Base-by-base conservation (phyloP, 2,329 filamentous ascomycete genomes). In the Trichophaea hybrida region DNA sequence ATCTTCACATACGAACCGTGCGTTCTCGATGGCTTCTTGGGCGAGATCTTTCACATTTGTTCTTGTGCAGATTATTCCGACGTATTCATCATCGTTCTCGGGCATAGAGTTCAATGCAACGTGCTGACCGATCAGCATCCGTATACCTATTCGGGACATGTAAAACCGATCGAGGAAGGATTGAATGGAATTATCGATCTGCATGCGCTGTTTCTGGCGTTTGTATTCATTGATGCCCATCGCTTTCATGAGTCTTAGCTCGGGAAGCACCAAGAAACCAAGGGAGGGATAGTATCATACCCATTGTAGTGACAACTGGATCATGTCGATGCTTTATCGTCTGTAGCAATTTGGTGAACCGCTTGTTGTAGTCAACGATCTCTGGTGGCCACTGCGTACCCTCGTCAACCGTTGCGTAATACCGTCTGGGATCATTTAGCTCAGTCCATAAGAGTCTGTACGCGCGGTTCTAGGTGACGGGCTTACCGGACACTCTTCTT, bases 201-300 rank as follows among this genome's bases (percentile, higher is more conserved):
- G 93, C 85, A 97, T 93, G 57, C 93, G 83, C 78, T 98, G 93
- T 63, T 89, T 82, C 71, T 86, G 91, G 59, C 91, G 87, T 76
- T 98, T 98, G 78, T 94, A 98, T 75, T 98, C 93, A 61, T 97
- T 80, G 67, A 98, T 96, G 61, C 93, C 93, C 74, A 98, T 91
- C 5, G 93, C 93, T 69, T 59, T 24, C 13, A 13, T 31, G 17
- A 37, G 54, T 49, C 13, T 33, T 6, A 24, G 17, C n/a, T 32
- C 44, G 32, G 40, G 13, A 31, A 33, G 24, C 35, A 37, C 13
- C 7, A 53, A 37, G 37, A 50, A 32, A 50, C 15, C 13, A 50
- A 46, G 7, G 15, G 8, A 31, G 17, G 54, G 49, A 51, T 38
- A 48, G 34, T 46, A 59, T 49, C 66, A 17, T 69, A 72, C 71